phyloP scores from a whole-genome alignment of 1,284 basidiomycete species.

The Sporisorium scitamineum region DNA sequence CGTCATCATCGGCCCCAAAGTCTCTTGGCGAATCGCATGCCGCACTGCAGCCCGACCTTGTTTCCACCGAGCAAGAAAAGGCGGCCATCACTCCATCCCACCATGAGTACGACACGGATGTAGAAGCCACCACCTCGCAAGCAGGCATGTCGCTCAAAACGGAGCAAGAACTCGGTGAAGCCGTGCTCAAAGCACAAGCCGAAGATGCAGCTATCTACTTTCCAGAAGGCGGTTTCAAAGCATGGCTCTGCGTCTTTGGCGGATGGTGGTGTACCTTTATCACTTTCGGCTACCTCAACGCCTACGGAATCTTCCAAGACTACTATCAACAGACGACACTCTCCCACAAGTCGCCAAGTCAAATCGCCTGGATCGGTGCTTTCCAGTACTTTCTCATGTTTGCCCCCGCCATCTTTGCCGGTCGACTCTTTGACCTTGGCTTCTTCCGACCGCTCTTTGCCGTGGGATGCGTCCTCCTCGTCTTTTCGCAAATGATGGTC shows the following conservation, averaged over 20 bases:
- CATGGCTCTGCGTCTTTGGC: constrained; percentile 55
- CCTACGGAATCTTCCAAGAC: constrained; percentile 54
- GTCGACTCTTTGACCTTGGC: constrained; percentile 54
- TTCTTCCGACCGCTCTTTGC: constrained; percentile 43
- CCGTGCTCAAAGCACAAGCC: constrained; percentile 35
- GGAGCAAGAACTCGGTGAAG: constrained; percentile 39
- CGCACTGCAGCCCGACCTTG: background rate
- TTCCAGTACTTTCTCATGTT: constrained; percentile 57
- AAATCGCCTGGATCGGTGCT: constrained; percentile 55
- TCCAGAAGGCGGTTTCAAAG: constrained; percentile 53
- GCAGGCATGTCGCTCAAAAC: constrained; percentile 42
- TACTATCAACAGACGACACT: constrained; percentile 47
- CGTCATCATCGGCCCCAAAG: constrained; percentile 3
- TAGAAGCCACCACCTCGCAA: constrained; percentile 37
- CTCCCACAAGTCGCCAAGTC: constrained; percentile 35
- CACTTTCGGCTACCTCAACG: constrained; percentile 53
- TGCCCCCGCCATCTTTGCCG: constrained; percentile 40
- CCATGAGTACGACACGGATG: constrained; percentile 28
- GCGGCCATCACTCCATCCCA: constrained; percentile 7
- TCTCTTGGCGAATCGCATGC: background rate
- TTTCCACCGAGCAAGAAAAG: constrained; percentile 11
- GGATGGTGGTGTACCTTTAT: constrained; percentile 53
- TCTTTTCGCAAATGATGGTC: constrained; percentile 58
- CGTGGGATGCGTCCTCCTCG: constrained; percentile 41
- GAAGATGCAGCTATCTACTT: constrained; percentile 33